A percentile compares a stretch with the other conserved stretches of the same genome.
These are phyloP conservation scores for Aphanocladium album DNA, from an alignment of 2,329 filamentous ascomycete genomes.

Conservation along the genomic window DNA sequence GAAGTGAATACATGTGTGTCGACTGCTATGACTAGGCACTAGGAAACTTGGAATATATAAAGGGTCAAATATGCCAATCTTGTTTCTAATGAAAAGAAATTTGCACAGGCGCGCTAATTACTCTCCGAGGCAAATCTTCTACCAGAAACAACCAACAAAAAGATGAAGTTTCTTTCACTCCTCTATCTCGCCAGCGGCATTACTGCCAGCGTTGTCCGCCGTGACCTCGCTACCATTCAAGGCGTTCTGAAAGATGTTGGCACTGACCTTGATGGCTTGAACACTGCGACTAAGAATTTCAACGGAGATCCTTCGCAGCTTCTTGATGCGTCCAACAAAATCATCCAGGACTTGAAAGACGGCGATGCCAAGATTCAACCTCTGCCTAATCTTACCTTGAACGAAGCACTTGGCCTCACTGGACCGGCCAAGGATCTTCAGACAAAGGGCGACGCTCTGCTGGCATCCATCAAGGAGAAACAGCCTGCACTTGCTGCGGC, in stretches of 20 bases:
- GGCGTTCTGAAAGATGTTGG: conserved; percentile 14
- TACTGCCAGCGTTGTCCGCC: conserved; percentile 12
- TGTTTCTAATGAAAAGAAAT: no score
- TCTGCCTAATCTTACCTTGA: conserved; percentile 14
- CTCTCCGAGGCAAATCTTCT: background rate
- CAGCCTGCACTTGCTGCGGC: conserved; percentile 25
- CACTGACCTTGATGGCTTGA: conserved; percentile 17
- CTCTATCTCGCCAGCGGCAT: background rate
- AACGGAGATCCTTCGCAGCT: conserved; percentile 18
- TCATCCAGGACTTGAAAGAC: conserved; percentile 18
- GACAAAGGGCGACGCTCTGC: conserved; percentile 21
- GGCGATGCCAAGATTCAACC: conserved; percentile 16
- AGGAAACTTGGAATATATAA: no score
- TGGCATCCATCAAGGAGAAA: conserved; percentile 22
- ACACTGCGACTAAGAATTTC: conserved; percentile 22
- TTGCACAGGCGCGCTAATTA: no score
- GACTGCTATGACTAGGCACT: no score
- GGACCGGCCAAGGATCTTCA: conserved; percentile 20
- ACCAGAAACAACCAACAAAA: background rate
- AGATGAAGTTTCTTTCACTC: conserved; percentile 8
- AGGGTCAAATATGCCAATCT: no score
- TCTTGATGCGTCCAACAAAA: conserved; percentile 18
- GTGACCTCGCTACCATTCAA: conserved; percentile 15
- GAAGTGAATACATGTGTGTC: no score
- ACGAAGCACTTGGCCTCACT: conserved; percentile 17